These are phyloP conservation scores for Alloteropsis angusta DNA, from an alignment of 202 grass and related monocot species.

Conservation along the genomic window DNA sequence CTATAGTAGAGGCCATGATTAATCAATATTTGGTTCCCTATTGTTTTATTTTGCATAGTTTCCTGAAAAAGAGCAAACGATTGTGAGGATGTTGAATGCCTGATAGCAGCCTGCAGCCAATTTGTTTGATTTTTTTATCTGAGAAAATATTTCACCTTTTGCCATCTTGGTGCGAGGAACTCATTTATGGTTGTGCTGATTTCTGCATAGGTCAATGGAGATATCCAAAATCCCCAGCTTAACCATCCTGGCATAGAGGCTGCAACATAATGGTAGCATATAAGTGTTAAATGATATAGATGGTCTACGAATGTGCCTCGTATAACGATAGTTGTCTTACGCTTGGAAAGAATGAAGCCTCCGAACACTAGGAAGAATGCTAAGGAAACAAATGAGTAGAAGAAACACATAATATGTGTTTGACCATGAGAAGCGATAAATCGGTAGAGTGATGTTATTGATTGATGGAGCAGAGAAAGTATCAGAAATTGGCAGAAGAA, in stretches of 20 bases:
- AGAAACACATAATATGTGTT: conserved; percentile 8
- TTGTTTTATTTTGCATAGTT: conserved; percentile 35
- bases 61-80: not conserved
- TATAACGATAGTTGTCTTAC: conserved; percentile 18
- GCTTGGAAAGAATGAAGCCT: conserved; percentile 37
- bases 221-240: conserved; percentile 40
- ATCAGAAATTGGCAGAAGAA: conserved; percentile 45
- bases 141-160: conserved; percentile 27
- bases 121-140: not conserved
- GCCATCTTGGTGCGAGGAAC: conserved; percentile 37
- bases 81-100: not conserved
- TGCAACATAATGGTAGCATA: conserved; percentile 14
- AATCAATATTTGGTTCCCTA: conserved; percentile 37
- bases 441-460: conserved; percentile 14
- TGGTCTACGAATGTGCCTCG: not conserved
- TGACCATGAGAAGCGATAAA: conserved; percentile 36
- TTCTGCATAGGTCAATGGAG: conserved; percentile 35
- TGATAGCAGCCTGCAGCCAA: not conserved
- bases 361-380: conserved; percentile 12
- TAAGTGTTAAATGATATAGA: not conserved
- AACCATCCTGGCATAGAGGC: conserved; percentile 41
- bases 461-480: conserved; percentile 35
- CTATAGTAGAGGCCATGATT: conserved; percentile 50
- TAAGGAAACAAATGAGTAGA: not conserved
- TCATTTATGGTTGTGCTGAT: conserved; percentile 28